Conservation (phyloP, 257 asterid genomes). For the Scutellaria barbata region DNA sequence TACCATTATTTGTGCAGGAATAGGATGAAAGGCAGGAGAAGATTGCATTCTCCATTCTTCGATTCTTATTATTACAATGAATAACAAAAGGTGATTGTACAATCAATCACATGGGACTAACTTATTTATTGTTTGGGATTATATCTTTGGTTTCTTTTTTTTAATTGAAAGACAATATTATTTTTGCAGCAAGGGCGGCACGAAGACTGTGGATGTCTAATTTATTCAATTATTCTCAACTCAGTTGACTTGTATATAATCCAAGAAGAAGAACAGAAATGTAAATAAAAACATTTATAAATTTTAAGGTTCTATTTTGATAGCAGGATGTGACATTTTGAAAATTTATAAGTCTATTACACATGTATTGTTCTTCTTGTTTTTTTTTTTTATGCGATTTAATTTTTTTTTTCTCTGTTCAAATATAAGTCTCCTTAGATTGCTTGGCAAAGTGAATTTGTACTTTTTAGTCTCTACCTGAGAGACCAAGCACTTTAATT, state of each 20-base stretch:
- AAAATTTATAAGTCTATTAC: too few species aligned
- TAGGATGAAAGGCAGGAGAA: constrained; percentile 30
- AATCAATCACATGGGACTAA: background rate
- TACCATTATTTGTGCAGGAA: constrained; percentile 30
- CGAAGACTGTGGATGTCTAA: background rate
- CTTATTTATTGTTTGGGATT: background rate
- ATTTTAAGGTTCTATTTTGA: too few species aligned
- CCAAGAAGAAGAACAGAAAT: constrained; percentile 35
- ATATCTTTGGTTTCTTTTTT: background rate
- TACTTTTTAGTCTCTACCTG: too few species aligned
- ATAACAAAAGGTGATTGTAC: background rate
- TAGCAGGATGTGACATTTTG: too few species aligned
- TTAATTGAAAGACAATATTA: background rate
- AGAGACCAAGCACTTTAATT: too few species aligned
- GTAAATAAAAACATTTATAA: background rate
- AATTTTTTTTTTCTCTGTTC: too few species aligned
- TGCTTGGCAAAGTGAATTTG: too few species aligned
- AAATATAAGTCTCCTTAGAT: too few species aligned
- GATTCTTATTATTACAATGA: background rate
- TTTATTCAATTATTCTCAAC: background rate
- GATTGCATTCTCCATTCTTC: constrained; percentile 33
- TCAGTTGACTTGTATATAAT: constrained; percentile 35
- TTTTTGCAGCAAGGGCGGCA: constrained; percentile 32
- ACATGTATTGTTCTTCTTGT: too few species aligned
- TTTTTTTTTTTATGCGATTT: too few species aligned